Conservation (phyloP, 2,329 filamentous ascomycete species). For the Cordyceps cateniannulata region DNA sequence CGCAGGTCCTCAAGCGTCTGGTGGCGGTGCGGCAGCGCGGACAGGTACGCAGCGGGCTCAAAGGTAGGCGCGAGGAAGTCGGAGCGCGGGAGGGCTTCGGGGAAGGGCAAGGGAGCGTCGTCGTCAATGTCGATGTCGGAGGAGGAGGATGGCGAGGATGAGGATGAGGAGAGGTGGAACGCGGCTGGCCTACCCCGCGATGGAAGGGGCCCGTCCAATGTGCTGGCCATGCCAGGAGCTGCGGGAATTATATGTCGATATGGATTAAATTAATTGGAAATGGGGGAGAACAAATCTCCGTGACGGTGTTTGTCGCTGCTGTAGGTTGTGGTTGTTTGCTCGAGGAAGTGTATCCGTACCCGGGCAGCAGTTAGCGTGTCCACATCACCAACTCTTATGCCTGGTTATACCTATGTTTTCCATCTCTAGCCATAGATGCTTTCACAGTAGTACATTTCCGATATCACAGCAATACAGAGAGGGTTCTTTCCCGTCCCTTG, state of each 20-base stretch:
- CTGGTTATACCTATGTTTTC: too few relatives aligned
- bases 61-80: conserved; percentile 78
- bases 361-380: not conserved
- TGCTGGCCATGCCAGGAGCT: not conserved
- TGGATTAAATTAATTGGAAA: not conserved
- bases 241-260: not conserved
- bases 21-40: conserved; percentile 73
- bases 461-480: too few relatives aligned
- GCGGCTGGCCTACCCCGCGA: conserved; percentile 16
- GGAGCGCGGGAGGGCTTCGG: conserved; percentile 70
- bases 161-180: conserved; percentile 32
- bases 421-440: too few relatives aligned
- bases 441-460: too few relatives aligned
- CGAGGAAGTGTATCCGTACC: not conserved
- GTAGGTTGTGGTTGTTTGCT: not conserved
- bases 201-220: not conserved
- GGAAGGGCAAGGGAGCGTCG: conserved; percentile 76
- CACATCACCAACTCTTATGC: not conserved
- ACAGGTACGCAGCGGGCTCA: conserved; percentile 75
- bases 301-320: not conserved
- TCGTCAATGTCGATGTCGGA: conserved; percentile 41
- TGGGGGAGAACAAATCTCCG: too few relatives aligned
- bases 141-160: conserved; percentile 16
- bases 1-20: conserved; percentile 94
- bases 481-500: too few relatives aligned